Base-by-base conservation (phyloP, 306 rosid genomes). In the Urtica urens region DNA sequence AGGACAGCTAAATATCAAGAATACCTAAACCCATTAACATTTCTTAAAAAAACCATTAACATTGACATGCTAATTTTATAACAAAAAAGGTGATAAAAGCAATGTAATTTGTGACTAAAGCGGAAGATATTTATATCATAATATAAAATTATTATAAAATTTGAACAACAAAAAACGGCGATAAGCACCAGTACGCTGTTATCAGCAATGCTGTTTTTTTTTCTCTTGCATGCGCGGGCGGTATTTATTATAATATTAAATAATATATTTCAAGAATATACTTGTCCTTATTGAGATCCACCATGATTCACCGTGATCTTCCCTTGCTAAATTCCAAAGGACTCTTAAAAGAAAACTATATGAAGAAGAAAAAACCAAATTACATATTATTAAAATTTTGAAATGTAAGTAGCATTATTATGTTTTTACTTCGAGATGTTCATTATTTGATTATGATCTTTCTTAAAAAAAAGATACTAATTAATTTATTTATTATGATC, bases 211-310 rank as follows among this genome's bases (percentile, higher is more conserved):
- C 9, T 23, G 49, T 25, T 46, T n/a, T 13, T 6, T 14, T 46
- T n/a, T n/a, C n/a, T 12, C 35, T 22, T 23, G 22, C 4, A 13
- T 46, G 15, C 1, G 23, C 13, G 10, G 14, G 3, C 18, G 2
- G 13, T 5, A 23, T 6, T 23, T 46, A 46, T 46, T 24, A 14
- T 7, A 12, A 2, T 14, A 6, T 46, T 14, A 0, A 1, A 18
- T 20, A 19, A n/a, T 20, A n/a, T 41, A 41, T 13, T 46, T 46
- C 11, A 7, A 49, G 53, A 49, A 49, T 49, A 49, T 49, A 26
- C 53, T 49, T 49, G 53, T 49, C 38, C n/a, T 28, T 27, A 12
- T 26, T 14, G n/a, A 35, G n/a, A 35, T 35, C 40, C 40, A 35
- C 40, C 40, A 35, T 35, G 40, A 35, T 35, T 35, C 40, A 35